Base-by-base conservation (phyloP, 345 rosid genomes). In the Aethionema arabicum region DNA sequence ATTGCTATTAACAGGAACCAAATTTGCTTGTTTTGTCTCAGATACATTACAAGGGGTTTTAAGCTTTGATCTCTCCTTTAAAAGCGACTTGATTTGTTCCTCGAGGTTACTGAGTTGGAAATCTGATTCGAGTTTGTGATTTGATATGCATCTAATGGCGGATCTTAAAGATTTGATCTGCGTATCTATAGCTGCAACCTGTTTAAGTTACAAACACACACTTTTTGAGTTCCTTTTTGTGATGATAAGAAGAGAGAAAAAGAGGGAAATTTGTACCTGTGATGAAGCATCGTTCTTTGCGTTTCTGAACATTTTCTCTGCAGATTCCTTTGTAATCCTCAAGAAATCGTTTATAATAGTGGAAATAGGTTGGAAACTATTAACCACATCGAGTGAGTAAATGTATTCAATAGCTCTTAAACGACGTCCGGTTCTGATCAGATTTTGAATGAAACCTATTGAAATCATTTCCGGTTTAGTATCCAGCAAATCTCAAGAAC, bases 331-430 rank as follows among this genome's bases (percentile, higher is more conserved):
- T 14, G 74, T 70, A 13, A 46, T 63, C 55, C 45, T 72, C 67
- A 77, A 56, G 64, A 31, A 45, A 14, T 82, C 72, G 14, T 68
- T 52, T 67, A 82, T 46, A 10, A 82, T 54, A 32, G 54, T 47
- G 0, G 74, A 55, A 3, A 73, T 55, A 1, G 70, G 76, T 13
- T 65, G 72, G 39, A 79, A 79, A 61, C 54, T 64, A 2, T 76
- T 59, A 39, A 53, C 64, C 77, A 77, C 38, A 46, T 58, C 65
- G 16, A 78, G 58, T 44, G 66, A 58, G 69, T 52, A 62, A 31
- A 78, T 76, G 71, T 70, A 76, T 31, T 62, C 59, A 7, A 77
- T 38, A 58, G 84, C 84, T 52, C 63, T 55, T 4, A 76, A 11
- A 21, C 52, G 59, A 51, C 50, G 70, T 8, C 69, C 72, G 63